Conservation (phyloP, 164 flowering plant genomes). For the Protea cynaroides region DNA sequence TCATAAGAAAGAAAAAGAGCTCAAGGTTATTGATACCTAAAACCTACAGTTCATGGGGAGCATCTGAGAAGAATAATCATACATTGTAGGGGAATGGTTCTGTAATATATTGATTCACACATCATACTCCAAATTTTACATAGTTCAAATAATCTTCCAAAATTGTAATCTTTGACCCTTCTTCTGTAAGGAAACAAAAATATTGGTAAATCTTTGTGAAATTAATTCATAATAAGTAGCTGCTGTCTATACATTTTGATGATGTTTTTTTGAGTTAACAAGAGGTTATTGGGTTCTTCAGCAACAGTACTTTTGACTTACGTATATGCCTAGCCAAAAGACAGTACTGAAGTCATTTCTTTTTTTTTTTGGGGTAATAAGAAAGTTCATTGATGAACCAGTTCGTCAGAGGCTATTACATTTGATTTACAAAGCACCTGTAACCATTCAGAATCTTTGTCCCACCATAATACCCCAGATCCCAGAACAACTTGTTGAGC, state of each 20-base stretch:
- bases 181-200: neutral
- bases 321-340: no score
- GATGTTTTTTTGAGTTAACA: no score
- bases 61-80: neutral
- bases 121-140: constrained; percentile 2
- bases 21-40: neutral
- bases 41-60: neutral
- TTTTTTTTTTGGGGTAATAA: no score
- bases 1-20: neutral
- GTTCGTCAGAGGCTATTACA: no score
- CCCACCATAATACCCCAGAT: no score
- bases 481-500: no score
- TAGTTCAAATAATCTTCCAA: neutral
- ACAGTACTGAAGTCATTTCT: no score
- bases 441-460: no score
- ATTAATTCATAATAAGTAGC: constrained; percentile 2
- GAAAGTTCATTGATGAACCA: no score
- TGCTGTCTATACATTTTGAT: neutral
- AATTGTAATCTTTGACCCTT: neutral
- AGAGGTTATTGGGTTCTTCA: no score
- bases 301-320: no score
- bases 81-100: constrained; percentile 5
- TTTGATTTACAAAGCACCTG: no score
- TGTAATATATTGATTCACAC: neutral
- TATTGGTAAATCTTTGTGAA: neutral